These are phyloP conservation scores for Cercis canadensis DNA, from an alignment of 306 rosid genomes.

Conservation along the genomic window DNA sequence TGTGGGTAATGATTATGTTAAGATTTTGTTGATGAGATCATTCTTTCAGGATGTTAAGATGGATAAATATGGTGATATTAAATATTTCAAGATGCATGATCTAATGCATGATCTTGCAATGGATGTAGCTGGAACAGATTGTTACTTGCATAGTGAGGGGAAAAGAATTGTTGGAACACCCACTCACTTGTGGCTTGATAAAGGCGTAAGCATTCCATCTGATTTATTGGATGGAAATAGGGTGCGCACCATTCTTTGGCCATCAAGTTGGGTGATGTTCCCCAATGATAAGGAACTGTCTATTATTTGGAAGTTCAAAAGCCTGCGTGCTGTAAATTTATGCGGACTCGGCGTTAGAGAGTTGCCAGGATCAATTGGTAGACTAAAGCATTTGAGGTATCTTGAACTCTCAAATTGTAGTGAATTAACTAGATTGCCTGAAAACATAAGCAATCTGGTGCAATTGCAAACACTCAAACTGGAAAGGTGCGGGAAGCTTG, in stretches of 20 bases:
- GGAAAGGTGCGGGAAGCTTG: no score
- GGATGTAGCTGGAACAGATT: not conserved
- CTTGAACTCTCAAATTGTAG: conserved; percentile 17
- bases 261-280: no score
- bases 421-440: not conserved
- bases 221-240: not conserved
- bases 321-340: not conserved
- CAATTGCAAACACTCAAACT: no score
- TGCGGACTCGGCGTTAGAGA: accelerated
- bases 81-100: not conserved
- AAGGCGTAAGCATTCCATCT: accelerated
- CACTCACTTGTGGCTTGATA: not conserved
- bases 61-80: not conserved
- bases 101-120: conserved; percentile 23
- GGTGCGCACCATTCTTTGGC: no score
- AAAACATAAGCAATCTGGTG: no score
- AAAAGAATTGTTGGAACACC: not conserved
- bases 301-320: not conserved
- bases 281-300: no score
- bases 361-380: not conserved
- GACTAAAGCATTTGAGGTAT: not conserved
- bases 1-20: not conserved
- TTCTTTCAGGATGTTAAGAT: conserved; percentile 10
- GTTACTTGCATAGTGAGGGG: no score
- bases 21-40: conserved; percentile 13